phyloP scores from a whole-genome alignment of 176 grass and related monocot species.

The Eremochloa ophiuroides region DNA sequence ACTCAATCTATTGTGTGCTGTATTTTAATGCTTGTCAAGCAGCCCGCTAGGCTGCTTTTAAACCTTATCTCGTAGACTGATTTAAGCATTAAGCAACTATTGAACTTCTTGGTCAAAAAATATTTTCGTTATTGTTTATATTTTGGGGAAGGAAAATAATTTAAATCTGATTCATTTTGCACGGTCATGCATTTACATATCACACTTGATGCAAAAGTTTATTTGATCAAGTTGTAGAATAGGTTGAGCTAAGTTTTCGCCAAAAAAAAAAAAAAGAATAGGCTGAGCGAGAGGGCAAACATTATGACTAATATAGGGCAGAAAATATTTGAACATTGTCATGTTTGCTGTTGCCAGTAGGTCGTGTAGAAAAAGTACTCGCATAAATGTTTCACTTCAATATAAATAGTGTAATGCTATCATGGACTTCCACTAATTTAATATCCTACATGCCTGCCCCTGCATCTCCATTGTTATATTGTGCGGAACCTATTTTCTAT shows the following conservation, averaged over 20 bases:
- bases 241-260: no score
- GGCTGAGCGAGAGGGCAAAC: not conserved
- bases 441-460: not conserved
- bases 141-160: slow-evolving; percentile 18
- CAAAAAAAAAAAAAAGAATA: no score
- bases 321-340: not conserved
- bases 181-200: not conserved
- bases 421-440: not conserved
- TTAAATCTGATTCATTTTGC: slow-evolving; percentile 9
- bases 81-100: slow-evolving; percentile 32
- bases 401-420: not conserved
- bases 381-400: not conserved
- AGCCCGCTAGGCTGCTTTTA: slow-evolving; percentile 38
- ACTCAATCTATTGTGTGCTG: slow-evolving; percentile 51
- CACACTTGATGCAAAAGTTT: not conserved
- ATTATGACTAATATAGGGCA: not conserved
- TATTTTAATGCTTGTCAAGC: slow-evolving; percentile 48
- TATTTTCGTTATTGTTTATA: slow-evolving; percentile 19
- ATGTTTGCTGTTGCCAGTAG: not conserved
- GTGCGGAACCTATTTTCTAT: not conserved
- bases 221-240: slow-evolving; percentile 1
- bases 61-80: slow-evolving; percentile 21
- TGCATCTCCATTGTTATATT: not conserved
- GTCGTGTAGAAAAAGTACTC: not conserved
- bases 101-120: slow-evolving; percentile 22